Base-by-base conservation (phyloP, 2,329 filamentous ascomycete genomes). In the Ophiostoma angusticollis region DNA sequence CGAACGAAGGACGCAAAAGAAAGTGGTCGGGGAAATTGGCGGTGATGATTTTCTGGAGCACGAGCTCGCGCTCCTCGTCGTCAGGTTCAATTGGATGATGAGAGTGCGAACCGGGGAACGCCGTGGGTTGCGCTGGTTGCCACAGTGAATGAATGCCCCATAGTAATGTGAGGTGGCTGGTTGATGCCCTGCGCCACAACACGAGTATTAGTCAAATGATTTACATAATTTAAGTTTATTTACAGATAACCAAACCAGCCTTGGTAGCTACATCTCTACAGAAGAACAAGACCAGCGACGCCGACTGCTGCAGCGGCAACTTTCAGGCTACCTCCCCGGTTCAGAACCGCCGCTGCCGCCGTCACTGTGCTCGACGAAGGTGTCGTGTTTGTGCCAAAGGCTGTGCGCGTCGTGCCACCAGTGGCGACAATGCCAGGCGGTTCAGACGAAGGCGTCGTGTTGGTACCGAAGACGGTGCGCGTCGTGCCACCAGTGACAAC, bases 131-230 rank as follows among this genome's bases (percentile, higher is more conserved):
- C 14, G 14, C 32, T 42, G 35, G 35, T 39, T 39, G 35, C 36
- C 31, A 36, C 35, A 39, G 40, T 38, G 35, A 42, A 32, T 24
- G 23, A 22, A 22, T 16, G 35, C 22, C 24, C n/a, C 32, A 35
- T 31, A 3, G 31, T 25, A 36, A 40, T 40, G 23, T 17, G 34
- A 14, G 19, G 22, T 27, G 32, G 28, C 35, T 25, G 22, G 14
- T n/a, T 7, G 6, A 9, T 12, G 35, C 21, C n/a, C n/a, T n/a
- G n/a, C n/a, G n/a, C n/a, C n/a, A n/a, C n/a, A n/a, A n/a, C n/a
- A n/a, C n/a, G n/a, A n/a, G n/a, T n/a, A n/a, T n/a, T n/a, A n/a
- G n/a, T n/a, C n/a, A 7, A 31, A 22, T 12, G 5, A 7, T 28
- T 28, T 5, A 28, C 5, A 6, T 28, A 28, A 28, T 28, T 6